Evolutionary conservation across 75 land plant species (phyloP).

Genomic region (Ceratopteris richardii): DNA sequence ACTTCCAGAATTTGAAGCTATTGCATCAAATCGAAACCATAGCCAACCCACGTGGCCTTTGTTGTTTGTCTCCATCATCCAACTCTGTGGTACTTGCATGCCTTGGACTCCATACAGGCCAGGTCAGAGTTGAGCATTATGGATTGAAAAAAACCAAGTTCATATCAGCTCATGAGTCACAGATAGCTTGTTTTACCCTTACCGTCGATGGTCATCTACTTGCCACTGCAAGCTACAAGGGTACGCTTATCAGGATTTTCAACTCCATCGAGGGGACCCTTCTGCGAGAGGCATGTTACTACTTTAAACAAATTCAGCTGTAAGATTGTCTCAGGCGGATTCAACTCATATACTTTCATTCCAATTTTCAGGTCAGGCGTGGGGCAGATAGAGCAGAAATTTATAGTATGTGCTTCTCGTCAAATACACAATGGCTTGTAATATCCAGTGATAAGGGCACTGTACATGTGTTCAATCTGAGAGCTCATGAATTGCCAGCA

Average conservation of each 20-base stretch:
- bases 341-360: too few relatives aligned
- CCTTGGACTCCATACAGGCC: constrained; percentile 70
- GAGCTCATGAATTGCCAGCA: constrained; percentile 18
- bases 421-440: constrained; percentile 64
- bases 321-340: too few relatives aligned
- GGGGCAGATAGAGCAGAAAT: constrained; percentile 87
- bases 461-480: constrained; percentile 73
- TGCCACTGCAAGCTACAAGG: constrained; percentile 88
- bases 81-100: constrained; percentile 71
- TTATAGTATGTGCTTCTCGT: constrained; percentile 74
- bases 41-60: constrained; percentile 76
- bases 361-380: constrained; percentile 77
- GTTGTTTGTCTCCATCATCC: constrained; percentile 57
- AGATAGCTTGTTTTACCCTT: constrained; percentile 58
- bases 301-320: too few relatives aligned
- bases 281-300: constrained; percentile 92
- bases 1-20: constrained; percentile 60
- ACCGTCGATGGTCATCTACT: constrained; percentile 71
- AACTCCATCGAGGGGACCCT: constrained; percentile 83
- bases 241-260: constrained; percentile 79
- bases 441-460: constrained; percentile 93
- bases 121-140: constrained; percentile 73
- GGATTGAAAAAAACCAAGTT: constrained; percentile 62
- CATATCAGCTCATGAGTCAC: constrained; percentile 66
- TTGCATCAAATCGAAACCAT: constrained; percentile 82